Evolutionary conservation across 148 eudicot genomes (phyloP).

Genomic region (Vaccinium myrtillus): DNA sequence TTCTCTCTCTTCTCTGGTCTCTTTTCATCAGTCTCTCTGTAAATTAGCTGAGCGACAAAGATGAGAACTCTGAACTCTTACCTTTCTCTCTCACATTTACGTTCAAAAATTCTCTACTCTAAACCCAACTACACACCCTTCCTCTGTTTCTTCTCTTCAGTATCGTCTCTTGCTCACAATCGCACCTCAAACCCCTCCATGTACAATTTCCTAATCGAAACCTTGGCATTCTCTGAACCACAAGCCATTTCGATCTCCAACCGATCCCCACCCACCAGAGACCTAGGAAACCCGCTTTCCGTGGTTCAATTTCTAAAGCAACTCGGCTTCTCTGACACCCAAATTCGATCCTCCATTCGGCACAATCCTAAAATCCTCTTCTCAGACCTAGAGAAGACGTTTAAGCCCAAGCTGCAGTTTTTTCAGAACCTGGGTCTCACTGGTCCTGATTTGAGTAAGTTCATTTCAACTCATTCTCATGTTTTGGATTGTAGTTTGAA

Average conservation of each 20-base stretch:
- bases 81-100: not conserved
- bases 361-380: not conserved
- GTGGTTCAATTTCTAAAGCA: slow-evolving; percentile 11
- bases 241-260: slow-evolving; percentile 4
- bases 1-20: too few species aligned
- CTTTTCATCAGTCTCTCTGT: too few species aligned
- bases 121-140: not conserved
- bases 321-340: slow-evolving; percentile 11
- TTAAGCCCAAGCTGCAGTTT: slow-evolving; percentile 20
- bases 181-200: not conserved
- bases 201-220: not conserved
- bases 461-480: too few species aligned
- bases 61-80: too few species aligned
- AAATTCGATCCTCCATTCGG: not conserved
- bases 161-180: not conserved
- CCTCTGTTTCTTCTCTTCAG: slow-evolving; percentile 4
- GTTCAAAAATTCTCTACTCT: not conserved
- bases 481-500: too few species aligned
- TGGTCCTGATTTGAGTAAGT: slow-evolving; percentile 12
- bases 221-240: not conserved
- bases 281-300: not conserved
- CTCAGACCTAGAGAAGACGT: not conserved
- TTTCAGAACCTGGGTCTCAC: slow-evolving; percentile 14
- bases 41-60: too few species aligned
- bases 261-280: not conserved